Evolutionary conservation across 345 rosid species (phyloP).

Genomic region (Corymbia maculata): DNA sequence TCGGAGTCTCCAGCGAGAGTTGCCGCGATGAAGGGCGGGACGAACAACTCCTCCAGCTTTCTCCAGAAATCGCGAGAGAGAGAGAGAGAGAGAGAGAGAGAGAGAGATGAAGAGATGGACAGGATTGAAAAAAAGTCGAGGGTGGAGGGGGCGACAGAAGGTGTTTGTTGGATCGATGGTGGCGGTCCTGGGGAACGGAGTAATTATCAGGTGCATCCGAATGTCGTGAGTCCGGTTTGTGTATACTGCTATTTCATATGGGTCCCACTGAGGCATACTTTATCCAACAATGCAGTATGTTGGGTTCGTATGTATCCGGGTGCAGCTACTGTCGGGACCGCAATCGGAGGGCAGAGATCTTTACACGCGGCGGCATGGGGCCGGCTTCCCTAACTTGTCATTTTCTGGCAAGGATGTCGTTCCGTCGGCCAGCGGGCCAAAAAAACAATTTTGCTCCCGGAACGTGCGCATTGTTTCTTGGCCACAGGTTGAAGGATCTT

Average conservation of each 20-base stretch:
- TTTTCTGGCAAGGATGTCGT: neutral
- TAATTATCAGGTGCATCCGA: neutral
- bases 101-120: neutral
- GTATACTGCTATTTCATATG: neutral
- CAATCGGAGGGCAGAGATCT: neutral
- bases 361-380: neutral
- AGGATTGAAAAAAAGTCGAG: neutral
- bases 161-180: neutral
- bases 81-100: neutral
- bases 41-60: neutral
- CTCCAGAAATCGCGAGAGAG: neutral
- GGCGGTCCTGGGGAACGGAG: neutral
- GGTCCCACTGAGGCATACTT: neutral
- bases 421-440: neutral
- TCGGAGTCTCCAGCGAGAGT: neutral
- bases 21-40: neutral
- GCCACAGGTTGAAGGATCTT: neutral
- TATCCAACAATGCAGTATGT: neutral
- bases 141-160: neutral
- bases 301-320: neutral
- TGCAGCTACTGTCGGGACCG: neutral
- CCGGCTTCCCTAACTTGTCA: neutral
- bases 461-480: neutral
- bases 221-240: neutral
- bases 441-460: neutral